Conservation (phyloP, 345 rosid species). For the Gossypium rotundifolium region DNA sequence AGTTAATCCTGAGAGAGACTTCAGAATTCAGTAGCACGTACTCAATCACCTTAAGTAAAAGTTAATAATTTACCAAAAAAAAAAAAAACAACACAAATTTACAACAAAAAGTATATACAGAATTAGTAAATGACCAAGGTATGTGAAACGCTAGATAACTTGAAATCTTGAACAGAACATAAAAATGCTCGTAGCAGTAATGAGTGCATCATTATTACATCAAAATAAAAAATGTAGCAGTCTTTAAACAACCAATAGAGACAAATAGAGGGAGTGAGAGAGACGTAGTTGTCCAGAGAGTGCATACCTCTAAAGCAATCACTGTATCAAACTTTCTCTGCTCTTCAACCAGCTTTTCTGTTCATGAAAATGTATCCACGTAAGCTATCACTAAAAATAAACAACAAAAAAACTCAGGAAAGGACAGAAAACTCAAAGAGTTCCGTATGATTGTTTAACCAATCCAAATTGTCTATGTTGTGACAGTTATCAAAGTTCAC, state of each 20-base stretch:
- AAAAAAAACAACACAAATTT: background rate
- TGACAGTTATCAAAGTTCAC: background rate
- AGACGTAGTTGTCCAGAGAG: slow-evolving; percentile 7
- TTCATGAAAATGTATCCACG: slow-evolving; percentile 13
- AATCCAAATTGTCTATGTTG: background rate
- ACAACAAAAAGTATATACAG: background rate
- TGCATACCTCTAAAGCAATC: slow-evolving; percentile 68
- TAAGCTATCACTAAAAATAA: slow-evolving; percentile 2
- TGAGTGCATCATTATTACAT: background rate
- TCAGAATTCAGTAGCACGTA: slow-evolving; percentile 94
- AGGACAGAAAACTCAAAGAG: background rate
- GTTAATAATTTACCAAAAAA: slow-evolving; percentile 5
- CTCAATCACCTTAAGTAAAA: slow-evolving; percentile 68
- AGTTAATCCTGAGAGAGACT: slow-evolving; percentile 67
- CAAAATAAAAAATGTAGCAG: background rate
- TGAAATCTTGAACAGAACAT: background rate
- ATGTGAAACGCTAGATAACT: background rate
- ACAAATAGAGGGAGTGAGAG: background rate
- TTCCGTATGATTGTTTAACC: background rate
- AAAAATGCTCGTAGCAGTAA: background rate
- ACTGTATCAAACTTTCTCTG: slow-evolving; percentile 76
- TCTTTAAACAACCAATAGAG: background rate
- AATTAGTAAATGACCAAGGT: background rate
- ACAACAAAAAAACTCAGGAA: background rate
- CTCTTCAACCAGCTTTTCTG: slow-evolving; percentile 84